Conservation (phyloP, 768 basidiomycete species). For the Porphyrellus cyaneotinctus region DNA sequence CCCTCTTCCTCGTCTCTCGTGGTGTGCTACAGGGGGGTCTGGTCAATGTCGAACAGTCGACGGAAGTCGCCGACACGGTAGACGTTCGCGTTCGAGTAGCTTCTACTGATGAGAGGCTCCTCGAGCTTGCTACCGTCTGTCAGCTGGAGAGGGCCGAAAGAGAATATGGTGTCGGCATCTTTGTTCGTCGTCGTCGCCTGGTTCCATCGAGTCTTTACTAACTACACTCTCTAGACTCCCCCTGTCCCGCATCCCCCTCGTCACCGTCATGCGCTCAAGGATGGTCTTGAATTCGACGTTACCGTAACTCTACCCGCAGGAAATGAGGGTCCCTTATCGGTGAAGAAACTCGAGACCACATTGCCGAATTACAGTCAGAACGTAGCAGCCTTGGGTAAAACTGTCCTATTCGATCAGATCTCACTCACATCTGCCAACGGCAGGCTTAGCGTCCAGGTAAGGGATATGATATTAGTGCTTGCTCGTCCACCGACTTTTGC, state of each 20-base stretch:
- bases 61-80: constrained; percentile 24
- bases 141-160: constrained; percentile 21
- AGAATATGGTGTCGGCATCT: constrained; percentile 32
- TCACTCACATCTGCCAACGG: constrained; percentile 36
- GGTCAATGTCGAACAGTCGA: constrained; percentile 30
- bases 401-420: constrained; percentile 37
- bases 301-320: constrained; percentile 37
- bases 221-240: constrained; percentile 32
- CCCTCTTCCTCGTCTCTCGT: constrained; percentile 29
- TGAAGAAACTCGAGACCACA: constrained; percentile 43
- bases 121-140: constrained; percentile 30
- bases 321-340: constrained; percentile 19
- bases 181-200: constrained; percentile 22
- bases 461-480: background rate
- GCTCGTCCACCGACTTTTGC: background rate
- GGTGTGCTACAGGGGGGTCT: constrained; percentile 27
- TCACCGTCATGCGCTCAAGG: background rate
- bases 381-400: constrained; percentile 33
- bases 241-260: background rate
- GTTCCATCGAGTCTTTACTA: background rate
- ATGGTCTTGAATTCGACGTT: constrained; percentile 33
- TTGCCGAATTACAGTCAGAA: constrained; percentile 38
- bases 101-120: constrained; percentile 13
- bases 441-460: constrained; percentile 33
- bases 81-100: constrained; percentile 28